Base-by-base conservation (phyloP, 1,284 basidiomycete species). In the Macrocybe sp. region DNA sequence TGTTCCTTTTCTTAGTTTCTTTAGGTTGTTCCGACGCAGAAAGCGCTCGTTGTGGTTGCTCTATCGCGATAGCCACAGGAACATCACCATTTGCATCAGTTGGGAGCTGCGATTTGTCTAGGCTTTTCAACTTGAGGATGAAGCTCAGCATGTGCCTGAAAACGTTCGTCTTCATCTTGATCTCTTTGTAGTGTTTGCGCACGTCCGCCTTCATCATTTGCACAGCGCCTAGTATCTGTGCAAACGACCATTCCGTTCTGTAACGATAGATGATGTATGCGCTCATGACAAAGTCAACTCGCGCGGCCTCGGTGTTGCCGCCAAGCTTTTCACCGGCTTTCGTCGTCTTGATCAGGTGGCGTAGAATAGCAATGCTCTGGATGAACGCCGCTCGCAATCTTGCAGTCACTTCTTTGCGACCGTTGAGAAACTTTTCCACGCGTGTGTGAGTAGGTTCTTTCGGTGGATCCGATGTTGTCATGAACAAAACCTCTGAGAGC, bases 241-340 rank as follows among this genome's bases (percentile, higher is more conserved):
- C 49, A 31, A 66, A 45, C 0, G 68, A 64, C 38, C 76, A 47
- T 16, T 35, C 47, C n/a, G 39, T 32, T 52, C 68, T 72, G 47
- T 74, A 60, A 6, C 67, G 57, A 9, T 70, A 66, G 7, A 84
- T 70, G 35, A 85, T 62, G 7, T 78, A 59, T 7, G 64, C 64
- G 34, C 74, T 69, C 61, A 73, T 70, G 34, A 81, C 68, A 46
- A 85, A 78, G 55, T 85, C 83, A 29, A 79, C 63, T 0, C 80
- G 78, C 0, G 79, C 67, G 1, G 85, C 67, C 10, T 69, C 66
- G 42, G 63, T 61, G 51, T 67, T 45, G 16, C 30, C 32, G 1
- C 36, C 49, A 53, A 56, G 45, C 44, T 47, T 46, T 60, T 61
- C n/a, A 57, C 56, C 49, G 36, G 60, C 3, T 49, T 46, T 47